phyloP scores from a whole-genome alignment of 257 asterid genomes.

The Solanum lignicaule region DNA sequence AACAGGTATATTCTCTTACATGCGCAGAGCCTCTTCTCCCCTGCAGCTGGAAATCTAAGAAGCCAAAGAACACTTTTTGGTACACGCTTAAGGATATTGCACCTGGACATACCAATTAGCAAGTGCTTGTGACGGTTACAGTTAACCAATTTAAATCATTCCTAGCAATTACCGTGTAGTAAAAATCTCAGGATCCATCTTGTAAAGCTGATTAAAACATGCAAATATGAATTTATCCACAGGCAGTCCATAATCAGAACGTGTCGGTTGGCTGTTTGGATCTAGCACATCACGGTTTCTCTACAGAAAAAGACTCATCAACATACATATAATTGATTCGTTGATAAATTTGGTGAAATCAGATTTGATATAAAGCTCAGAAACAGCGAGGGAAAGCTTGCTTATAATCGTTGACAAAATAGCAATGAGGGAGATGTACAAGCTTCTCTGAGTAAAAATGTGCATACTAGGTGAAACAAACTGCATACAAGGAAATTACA shows the following conservation, averaged over 20 bases:
- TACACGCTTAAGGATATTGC: no score
- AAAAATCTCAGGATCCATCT: slow-evolving; percentile 98
- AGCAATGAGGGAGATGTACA: slow-evolving; percentile 93
- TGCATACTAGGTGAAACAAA: slow-evolving; percentile 88
- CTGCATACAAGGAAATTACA: slow-evolving; percentile 21
- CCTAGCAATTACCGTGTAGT: slow-evolving; percentile 49
- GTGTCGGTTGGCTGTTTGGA: slow-evolving; percentile 59
- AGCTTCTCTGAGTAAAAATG: slow-evolving; percentile 91
- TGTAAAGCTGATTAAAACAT: slow-evolving; percentile 97
- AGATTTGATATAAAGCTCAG: neutral
- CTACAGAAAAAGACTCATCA: slow-evolving; percentile 16
- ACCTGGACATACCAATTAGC: neutral
- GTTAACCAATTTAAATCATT: neutral
- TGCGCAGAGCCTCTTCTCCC: no score
- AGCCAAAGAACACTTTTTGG: no score
- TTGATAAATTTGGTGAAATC: neutral
- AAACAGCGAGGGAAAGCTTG: slow-evolving; percentile 21
- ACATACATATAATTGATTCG: neutral
- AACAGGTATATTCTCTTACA: no score
- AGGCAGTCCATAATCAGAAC: slow-evolving; percentile 90
- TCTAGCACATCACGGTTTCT: slow-evolving; percentile 87
- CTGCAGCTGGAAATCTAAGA: no score
- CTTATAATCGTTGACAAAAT: slow-evolving; percentile 91
- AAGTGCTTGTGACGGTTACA: neutral
- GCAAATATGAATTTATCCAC: slow-evolving; percentile 90